phyloP scores from a whole-genome alignment of 139 green algal genomes.

The Volvox africanus region DNA sequence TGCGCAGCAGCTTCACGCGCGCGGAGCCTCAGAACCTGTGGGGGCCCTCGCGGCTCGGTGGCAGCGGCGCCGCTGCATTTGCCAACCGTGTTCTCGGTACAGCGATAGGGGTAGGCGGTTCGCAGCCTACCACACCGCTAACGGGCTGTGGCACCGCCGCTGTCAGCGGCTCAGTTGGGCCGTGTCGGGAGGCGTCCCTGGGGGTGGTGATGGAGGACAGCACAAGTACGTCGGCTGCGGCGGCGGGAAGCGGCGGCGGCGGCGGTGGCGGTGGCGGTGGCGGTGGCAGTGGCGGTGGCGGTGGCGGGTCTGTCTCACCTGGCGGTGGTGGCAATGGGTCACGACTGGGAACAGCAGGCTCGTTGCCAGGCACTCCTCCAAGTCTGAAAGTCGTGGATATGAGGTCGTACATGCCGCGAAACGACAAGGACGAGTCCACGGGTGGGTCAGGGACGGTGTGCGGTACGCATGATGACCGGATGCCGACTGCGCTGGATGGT shows the following conservation, averaged over 20 bases:
- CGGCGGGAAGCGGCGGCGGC: background rate
- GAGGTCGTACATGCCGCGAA: slow-evolving; percentile 7
- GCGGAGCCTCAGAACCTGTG: background rate
- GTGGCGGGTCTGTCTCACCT: background rate
- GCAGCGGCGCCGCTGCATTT: background rate
- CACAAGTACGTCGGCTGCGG: background rate
- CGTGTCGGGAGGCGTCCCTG: background rate
- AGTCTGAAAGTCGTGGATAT: slow-evolving; percentile 40
- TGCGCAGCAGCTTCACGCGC: background rate
- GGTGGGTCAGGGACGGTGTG: background rate
- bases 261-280: background rate
- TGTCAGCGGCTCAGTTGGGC: background rate
- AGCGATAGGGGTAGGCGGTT: background rate
- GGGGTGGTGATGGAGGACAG: background rate
- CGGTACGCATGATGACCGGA: background rate
- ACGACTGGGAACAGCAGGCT: background rate
- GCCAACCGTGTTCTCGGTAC: too few relatives aligned
- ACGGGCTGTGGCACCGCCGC: background rate
- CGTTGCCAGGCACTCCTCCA: slow-evolving; percentile 17
- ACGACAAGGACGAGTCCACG: background rate
- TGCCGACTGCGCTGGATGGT: background rate
- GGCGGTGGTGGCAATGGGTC: background rate
- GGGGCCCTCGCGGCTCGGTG: background rate
- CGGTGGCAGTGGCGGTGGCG: background rate
- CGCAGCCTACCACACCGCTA: slow-evolving; percentile 11